phyloP scores from a whole-genome alignment of 2,329 filamentous ascomycete species.

The Colletotrichum sp. region DNA sequence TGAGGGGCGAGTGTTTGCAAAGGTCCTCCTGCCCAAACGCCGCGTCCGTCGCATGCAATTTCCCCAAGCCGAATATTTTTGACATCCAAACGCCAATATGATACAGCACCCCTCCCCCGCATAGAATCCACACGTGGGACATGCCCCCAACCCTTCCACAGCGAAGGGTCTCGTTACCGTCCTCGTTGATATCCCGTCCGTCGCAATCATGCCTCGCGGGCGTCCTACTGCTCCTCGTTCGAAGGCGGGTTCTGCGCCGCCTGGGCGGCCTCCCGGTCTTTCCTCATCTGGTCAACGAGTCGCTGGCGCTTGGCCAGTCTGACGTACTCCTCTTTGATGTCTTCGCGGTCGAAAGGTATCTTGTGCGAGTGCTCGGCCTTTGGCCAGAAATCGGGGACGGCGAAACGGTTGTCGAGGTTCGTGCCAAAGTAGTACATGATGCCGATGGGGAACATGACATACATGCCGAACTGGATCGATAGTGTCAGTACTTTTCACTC shows the following conservation, averaged over 20 bases:
- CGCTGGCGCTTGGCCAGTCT: conserved; percentile 68
- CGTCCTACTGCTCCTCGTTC: conserved; percentile 27
- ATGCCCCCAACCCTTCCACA: background rate
- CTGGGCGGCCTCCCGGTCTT: conserved; percentile 41
- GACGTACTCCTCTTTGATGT: conserved; percentile 83
- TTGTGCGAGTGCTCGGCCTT: conserved; percentile 77
- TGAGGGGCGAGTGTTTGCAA: conserved; percentile 12
- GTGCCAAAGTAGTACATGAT: conserved; percentile 99
- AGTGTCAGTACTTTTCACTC: background rate
- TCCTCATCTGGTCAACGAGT: conserved; percentile 76
- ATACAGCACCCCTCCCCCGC: background rate
- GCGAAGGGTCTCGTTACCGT: background rate
- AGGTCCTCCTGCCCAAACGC: conserved; percentile 4
- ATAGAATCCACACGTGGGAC: background rate
- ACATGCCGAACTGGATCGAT: conserved; percentile 83
- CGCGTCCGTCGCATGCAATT: background rate
- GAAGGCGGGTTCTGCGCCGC: conserved; percentile 30
- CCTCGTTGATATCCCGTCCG: background rate
- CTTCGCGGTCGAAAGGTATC: conserved; percentile 78
- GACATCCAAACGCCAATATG: conserved; percentile 19
- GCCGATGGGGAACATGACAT: conserved; percentile 97
- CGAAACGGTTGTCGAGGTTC: conserved; percentile 92
- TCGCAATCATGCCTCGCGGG: background rate
- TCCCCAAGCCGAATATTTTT: conserved; percentile 13
- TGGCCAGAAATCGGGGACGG: conserved; percentile 93